Conservation (phyloP, 2,329 filamentous ascomycete genomes). For the Fusarium piperis region DNA sequence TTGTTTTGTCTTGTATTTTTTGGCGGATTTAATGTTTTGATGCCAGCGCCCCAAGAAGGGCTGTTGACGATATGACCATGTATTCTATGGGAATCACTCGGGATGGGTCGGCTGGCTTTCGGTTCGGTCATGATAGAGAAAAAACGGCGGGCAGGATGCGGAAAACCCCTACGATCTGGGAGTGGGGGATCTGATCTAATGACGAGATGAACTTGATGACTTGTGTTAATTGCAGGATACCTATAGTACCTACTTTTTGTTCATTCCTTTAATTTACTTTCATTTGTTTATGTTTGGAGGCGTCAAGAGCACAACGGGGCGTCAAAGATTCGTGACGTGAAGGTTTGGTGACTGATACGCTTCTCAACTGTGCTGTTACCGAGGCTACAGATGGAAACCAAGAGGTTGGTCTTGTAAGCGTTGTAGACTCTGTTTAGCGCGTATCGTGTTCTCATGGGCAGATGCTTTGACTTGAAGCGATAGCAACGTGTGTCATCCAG, state of each 20-base stretch:
- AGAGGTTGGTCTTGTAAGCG: not conserved
- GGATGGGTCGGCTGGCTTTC: slow-evolving; percentile 16
- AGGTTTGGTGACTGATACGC: not conserved
- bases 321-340: not conserved
- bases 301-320: not conserved
- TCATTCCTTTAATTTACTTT: slow-evolving; percentile 8
- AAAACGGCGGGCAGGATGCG: slow-evolving; percentile 33
- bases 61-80: slow-evolving; percentile 36
- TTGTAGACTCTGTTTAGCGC: not conserved
- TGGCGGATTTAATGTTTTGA: slow-evolving; percentile 15
- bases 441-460: not conserved
- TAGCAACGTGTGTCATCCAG: not conserved
- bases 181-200: slow-evolving; percentile 37
- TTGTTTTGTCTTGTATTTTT: slow-evolving; percentile 6
- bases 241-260: slow-evolving; percentile 8
- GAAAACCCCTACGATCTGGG: slow-evolving; percentile 31
- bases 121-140: slow-evolving; percentile 39
- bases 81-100: slow-evolving; percentile 34
- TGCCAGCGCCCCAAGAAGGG: slow-evolving; percentile 22
- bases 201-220: slow-evolving; percentile 46
- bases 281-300: slow-evolving; percentile 6
- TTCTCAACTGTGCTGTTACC: not conserved
- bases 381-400: not conserved
- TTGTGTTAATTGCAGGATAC: slow-evolving; percentile 20
- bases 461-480: not conserved